These are phyloP conservation scores for Ceriops tagal DNA, from an alignment of 345 rosid species.

Conservation along the genomic window DNA sequence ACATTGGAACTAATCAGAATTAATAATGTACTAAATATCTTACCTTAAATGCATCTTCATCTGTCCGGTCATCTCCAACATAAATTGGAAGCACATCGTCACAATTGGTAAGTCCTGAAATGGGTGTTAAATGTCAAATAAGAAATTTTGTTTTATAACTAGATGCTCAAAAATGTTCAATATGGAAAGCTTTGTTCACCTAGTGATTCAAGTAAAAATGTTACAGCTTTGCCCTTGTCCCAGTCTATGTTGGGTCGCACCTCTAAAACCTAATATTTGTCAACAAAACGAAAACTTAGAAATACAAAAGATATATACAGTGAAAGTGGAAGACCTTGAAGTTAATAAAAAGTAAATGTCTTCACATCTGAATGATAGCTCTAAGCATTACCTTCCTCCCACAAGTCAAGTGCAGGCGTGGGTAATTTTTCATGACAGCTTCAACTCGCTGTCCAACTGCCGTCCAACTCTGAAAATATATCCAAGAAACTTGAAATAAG, in stretches of 20 bases:
- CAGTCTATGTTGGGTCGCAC: constrained; percentile 84
- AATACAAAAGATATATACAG: too few species aligned
- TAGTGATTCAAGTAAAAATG: constrained; percentile 85
- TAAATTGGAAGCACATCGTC: constrained; percentile 92
- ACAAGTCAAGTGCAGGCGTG: constrained; percentile 56
- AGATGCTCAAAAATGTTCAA: background rate
- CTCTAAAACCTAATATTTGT: constrained; percentile 69
- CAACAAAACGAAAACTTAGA: constrained; percentile 7
- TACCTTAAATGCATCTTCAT: constrained; percentile 97
- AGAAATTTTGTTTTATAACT: background rate
- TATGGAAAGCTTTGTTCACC: constrained; percentile 36
- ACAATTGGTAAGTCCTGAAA: constrained; percentile 56
- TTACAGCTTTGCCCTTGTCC: constrained; percentile 97
- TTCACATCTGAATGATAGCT: background rate
- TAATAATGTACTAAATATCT: background rate
- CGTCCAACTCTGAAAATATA: constrained; percentile 22
- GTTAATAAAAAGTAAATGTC: background rate
- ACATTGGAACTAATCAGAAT: background rate
- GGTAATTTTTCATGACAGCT: constrained; percentile 48
- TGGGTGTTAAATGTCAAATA: too few species aligned
- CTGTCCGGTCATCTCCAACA: constrained; percentile 93
- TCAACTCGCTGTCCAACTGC: constrained; percentile 52
- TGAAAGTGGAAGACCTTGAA: background rate
- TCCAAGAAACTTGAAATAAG: background rate
- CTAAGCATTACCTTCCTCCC: constrained; percentile 64